Percentiles rank a stretch among this genome's conserved stretches.
Evolutionary conservation across 139 green algal genomes (phyloP).

Genomic region (Chlamydomonas sphaeroides): DNA sequence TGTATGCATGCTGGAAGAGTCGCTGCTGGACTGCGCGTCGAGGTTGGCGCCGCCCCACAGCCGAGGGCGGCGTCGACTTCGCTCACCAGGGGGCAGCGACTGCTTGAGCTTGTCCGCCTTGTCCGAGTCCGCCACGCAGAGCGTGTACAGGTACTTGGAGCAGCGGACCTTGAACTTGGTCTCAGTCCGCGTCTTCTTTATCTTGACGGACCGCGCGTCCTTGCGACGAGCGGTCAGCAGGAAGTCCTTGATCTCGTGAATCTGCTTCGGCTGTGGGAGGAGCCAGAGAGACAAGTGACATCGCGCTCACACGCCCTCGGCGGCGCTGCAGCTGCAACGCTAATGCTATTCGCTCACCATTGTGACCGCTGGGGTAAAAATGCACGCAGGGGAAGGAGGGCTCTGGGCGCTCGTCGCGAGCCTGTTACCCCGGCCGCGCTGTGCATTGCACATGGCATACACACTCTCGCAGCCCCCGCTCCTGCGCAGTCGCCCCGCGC

Average conservation of each 20-base stretch:
- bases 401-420: not conserved
- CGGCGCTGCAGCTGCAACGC: not conserved
- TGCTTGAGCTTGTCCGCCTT: constrained; percentile 99
- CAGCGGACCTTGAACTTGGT: constrained; percentile 99
- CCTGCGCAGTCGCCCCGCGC: not conserved
- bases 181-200: constrained; percentile 92
- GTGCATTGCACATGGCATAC: too few species aligned
- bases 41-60: not conserved
- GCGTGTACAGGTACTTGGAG: constrained; percentile 98
- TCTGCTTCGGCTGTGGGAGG: constrained; percentile 93
- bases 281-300: too few species aligned
- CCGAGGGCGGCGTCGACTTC: not conserved
- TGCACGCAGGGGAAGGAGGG: constrained; percentile 37
- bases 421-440: not conserved
- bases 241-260: constrained; percentile 99
- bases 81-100: constrained; percentile 91
- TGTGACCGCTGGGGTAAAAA: constrained; percentile 23
- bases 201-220: constrained; percentile 95
- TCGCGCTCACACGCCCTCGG: not conserved
- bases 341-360: constrained; percentile 17
- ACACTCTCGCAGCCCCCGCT: too few species aligned
- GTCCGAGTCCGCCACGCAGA: constrained; percentile 95
- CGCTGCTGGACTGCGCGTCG: too few species aligned
- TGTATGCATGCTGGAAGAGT: too few species aligned
- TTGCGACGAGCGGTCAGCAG: constrained; percentile 97